Conservation (phyloP, 2,329 filamentous ascomycete species). For the Huntiella moniliformis region DNA sequence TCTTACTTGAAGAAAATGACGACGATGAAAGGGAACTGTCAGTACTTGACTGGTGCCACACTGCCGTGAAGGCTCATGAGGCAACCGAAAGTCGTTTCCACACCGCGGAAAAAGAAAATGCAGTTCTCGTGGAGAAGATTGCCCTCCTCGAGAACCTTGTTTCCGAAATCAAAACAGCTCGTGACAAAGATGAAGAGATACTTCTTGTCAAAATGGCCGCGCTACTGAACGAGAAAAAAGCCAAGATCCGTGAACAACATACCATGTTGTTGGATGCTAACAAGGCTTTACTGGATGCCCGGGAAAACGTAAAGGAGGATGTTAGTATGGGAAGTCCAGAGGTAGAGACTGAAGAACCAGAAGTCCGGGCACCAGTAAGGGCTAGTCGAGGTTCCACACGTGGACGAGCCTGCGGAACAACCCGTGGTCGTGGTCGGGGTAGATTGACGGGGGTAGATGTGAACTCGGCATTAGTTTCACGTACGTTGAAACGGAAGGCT, state of each 20-base stretch:
- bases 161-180: slow-evolving; percentile 45
- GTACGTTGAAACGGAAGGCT: slow-evolving; percentile 32
- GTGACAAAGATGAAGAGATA: slow-evolving; percentile 45
- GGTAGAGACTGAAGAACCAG: neutral
- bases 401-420: neutral
- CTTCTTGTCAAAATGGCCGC: slow-evolving; percentile 51
- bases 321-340: neutral
- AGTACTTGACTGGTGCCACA: slow-evolving; percentile 45
- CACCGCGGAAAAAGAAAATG: slow-evolving; percentile 19
- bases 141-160: slow-evolving; percentile 42
- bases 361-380: neutral
- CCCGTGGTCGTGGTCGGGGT: slow-evolving; percentile 3
- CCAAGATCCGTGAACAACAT: slow-evolving; percentile 59
- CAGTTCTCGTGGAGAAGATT: slow-evolving; percentile 30
- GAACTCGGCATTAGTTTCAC: slow-evolving; percentile 19
- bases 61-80: slow-evolving; percentile 31
- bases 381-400: neutral
- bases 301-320: neutral
- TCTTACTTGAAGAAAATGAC: slow-evolving; percentile 36
- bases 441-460: slow-evolving; percentile 1
- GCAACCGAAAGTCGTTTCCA: slow-evolving; percentile 25
- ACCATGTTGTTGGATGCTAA: slow-evolving; percentile 13
- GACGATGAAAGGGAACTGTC: slow-evolving; percentile 38
- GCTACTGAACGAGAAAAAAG: slow-evolving; percentile 61
- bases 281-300: neutral